phyloP scores from a whole-genome alignment of 805 yeast genomes.

The Hyphopichia homilentoma region DNA sequence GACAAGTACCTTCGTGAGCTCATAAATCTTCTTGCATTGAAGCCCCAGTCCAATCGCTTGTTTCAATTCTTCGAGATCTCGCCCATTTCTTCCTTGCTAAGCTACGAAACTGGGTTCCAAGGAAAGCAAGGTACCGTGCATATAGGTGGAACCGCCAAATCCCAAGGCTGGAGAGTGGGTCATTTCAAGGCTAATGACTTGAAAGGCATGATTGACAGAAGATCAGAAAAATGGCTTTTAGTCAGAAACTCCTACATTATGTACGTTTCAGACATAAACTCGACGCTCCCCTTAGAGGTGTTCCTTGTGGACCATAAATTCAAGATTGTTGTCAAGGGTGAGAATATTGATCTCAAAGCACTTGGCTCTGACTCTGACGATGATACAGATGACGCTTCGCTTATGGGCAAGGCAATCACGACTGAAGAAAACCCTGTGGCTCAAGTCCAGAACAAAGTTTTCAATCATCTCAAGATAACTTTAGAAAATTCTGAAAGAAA shows the following conservation, averaged over 20 bases:
- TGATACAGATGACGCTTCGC: conserved; percentile 42
- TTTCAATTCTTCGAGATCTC: conserved; percentile 89
- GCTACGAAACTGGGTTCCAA: conserved; percentile 74
- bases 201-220: conserved; percentile 84
- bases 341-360: conserved; percentile 14
- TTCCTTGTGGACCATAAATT: conserved; percentile 83
- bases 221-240: conserved; percentile 88
- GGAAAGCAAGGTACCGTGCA: conserved; percentile 89
- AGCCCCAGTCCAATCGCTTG: conserved; percentile 77
- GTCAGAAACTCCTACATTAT: conserved; percentile 80
- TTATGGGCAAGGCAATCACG: conserved; percentile 20
- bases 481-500: conserved; percentile 78
- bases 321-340: conserved; percentile 49
- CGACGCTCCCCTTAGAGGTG: conserved; percentile 87
- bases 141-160: conserved; percentile 75
- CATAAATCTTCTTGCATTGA: conserved; percentile 54
- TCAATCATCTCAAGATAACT: conserved; percentile 49
- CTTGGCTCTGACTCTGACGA: conserved; percentile 36
- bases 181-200: conserved; percentile 78
- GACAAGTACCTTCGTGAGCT: conserved; percentile 67
- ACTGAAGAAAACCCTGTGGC: conserved; percentile 9
- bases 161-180: conserved; percentile 95
- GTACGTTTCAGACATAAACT: conserved; percentile 80
- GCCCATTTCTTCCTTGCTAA: conserved; percentile 76
- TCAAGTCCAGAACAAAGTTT: conserved; percentile 34